Conservation (phyloP, 768 basidiomycete species). For the Chalciporus sphaerocephalus region DNA sequence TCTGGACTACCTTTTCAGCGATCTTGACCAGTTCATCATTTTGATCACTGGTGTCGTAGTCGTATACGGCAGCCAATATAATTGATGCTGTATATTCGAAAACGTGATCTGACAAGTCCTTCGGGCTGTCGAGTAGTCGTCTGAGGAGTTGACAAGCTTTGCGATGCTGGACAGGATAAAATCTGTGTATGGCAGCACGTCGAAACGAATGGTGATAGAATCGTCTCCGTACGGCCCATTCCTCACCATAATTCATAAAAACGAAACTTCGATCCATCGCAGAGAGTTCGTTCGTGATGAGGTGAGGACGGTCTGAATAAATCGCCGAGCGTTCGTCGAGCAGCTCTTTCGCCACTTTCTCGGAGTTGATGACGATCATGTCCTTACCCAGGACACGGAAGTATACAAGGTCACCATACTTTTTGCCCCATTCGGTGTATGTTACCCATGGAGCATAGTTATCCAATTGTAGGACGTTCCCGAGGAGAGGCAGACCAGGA, state of each 20-base stretch:
- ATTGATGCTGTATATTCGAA: conserved; percentile 24
- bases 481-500: conserved; percentile 32
- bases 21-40: conserved; percentile 6
- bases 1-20: conserved; percentile 1
- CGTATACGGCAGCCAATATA: conserved; percentile 7
- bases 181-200: conserved; percentile 28
- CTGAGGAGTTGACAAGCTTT: conserved; percentile 28
- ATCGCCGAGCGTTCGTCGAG: conserved; percentile 43
- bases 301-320: conserved; percentile 46
- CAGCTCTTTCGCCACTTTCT: conserved; percentile 41
- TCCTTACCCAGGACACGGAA: conserved; percentile 43
- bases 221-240: no score
- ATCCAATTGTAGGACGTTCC: conserved; percentile 31
- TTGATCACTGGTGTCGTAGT: conserved; percentile 13
- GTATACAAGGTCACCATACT: conserved; percentile 41
- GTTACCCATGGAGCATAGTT: background rate
- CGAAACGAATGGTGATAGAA: background rate
- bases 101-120: conserved; percentile 29
- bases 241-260: conserved; percentile 27
- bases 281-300: conserved; percentile 14
- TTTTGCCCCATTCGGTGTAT: conserved; percentile 29
- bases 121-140: conserved; percentile 29
- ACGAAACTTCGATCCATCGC: conserved; percentile 15
- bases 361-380: conserved; percentile 42
- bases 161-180: conserved; percentile 24